A percentile compares a stretch with the other conserved stretches of the same genome.
These are phyloP conservation scores for Tolypocladium ophioglossoides DNA, from an alignment of 2,329 filamentous ascomycete species.

Conservation along the genomic window DNA sequence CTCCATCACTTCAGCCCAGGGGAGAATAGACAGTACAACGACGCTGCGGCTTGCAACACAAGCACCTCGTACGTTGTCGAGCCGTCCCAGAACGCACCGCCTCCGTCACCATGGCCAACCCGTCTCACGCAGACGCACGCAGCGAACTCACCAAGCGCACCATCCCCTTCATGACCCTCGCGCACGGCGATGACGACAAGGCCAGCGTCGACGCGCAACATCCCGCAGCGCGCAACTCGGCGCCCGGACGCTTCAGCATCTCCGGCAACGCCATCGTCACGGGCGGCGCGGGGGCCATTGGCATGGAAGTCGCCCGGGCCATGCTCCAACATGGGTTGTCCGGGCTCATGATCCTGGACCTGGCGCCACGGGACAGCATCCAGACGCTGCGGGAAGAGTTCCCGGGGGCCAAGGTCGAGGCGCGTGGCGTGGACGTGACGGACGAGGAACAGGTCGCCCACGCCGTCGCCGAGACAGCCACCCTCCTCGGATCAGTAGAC, in stretches of 20 bases:
- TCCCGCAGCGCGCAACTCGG: not conserved
- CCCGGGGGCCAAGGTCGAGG: conserved; percentile 6
- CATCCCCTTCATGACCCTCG: conserved; percentile 16
- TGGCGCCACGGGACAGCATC: conserved; percentile 21
- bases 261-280: conserved; percentile 26
- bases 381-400: conserved; percentile 8
- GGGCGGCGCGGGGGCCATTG: conserved; percentile 32
- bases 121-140: conserved; percentile 5
- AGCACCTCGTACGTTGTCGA: too few relatives aligned
- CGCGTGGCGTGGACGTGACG: conserved; percentile 9
- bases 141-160: conserved; percentile 11
- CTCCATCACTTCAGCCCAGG: too few relatives aligned
- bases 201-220: not conserved
- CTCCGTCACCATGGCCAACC: not conserved
- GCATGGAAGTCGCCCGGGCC: conserved; percentile 43
- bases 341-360: conserved; percentile 50
- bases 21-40: too few relatives aligned
- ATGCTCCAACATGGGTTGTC: conserved; percentile 58
- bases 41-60: too few relatives aligned
- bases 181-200: conserved; percentile 3
- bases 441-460: conserved; percentile 7
- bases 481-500: conserved; percentile 10
- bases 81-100: too few relatives aligned
- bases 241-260: conserved; percentile 18
- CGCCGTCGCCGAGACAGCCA: conserved; percentile 4